Percentiles rank a stretch among this genome's conserved stretches.
Evolutionary conservation across 805 yeast species (phyloP).

Genomic region (Metschnikowia anglica): DNA sequence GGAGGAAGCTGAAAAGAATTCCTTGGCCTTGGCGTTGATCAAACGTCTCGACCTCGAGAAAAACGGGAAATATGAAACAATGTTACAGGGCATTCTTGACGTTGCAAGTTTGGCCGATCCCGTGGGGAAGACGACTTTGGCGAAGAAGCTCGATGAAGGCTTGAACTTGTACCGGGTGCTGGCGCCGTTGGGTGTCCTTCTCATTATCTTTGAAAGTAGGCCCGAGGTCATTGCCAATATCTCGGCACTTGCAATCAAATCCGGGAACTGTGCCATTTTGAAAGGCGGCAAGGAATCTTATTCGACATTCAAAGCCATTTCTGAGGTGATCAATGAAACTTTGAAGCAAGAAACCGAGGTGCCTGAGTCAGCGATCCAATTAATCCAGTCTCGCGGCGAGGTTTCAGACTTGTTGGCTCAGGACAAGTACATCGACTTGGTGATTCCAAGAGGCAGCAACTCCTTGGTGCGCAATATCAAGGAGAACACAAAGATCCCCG

Average conservation of each 20-base stretch:
- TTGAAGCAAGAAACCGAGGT: conserved; percentile 61
- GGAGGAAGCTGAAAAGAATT: conserved; percentile 60
- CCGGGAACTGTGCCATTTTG: conserved; percentile 94
- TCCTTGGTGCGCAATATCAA: conserved; percentile 86
- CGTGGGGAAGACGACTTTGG: conserved; percentile 81
- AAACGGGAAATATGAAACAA: conserved; percentile 83
- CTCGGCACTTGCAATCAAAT: conserved; percentile 90
- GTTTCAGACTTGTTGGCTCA: conserved; percentile 81
- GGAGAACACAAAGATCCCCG: conserved; percentile 88
- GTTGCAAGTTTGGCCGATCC: conserved; percentile 91
- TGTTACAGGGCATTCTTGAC: conserved; percentile 93
- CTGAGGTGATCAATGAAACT: conserved; percentile 63
- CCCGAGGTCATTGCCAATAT: conserved; percentile 99
- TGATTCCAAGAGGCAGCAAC: conserved; percentile 97
- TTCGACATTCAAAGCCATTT: conserved; percentile 80
- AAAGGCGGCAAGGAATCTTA: conserved; percentile 96
- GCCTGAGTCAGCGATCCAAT: conserved; percentile 79
- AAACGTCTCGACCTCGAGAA: conserved; percentile 81
- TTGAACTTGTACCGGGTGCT: conserved; percentile 78
- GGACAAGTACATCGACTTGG: conserved; percentile 89
- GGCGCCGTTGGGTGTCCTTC: conserved; percentile 90
- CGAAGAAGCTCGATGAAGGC: conserved; percentile 86
- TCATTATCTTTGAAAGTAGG: conserved; percentile 92
- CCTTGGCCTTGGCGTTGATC: conserved; percentile 67
- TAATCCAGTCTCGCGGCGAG: conserved; percentile 85